A percentile compares a stretch with the other conserved stretches of the same genome.
These are phyloP conservation scores for Termitomyces sp. DNA, from an alignment of 768 basidiomycete species.

Conservation along the genomic window DNA sequence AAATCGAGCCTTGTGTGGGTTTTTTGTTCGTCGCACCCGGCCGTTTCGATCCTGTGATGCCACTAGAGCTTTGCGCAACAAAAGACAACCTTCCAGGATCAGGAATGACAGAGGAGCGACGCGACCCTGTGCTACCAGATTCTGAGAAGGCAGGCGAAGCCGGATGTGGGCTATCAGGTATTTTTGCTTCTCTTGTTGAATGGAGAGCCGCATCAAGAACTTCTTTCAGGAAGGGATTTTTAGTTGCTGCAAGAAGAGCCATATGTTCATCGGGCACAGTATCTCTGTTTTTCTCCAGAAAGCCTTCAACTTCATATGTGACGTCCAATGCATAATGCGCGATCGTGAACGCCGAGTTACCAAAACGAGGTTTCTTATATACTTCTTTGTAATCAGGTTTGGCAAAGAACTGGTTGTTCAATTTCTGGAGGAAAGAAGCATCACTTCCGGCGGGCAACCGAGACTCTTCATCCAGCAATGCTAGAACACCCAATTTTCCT, in stretches of 20 bases:
- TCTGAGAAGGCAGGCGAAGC: conserved; percentile 76
- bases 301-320: conserved; percentile 97
- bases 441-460: conserved; percentile 93
- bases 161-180: conserved; percentile 62
- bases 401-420: conserved; percentile 70
- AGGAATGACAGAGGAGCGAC: conserved; percentile 80
- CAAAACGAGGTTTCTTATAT: conserved; percentile 99
- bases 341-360: conserved; percentile 94
- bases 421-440: conserved; percentile 86
- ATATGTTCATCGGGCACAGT: conserved; percentile 99
- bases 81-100: conserved; percentile 79
- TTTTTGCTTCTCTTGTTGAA: conserved; percentile 63
- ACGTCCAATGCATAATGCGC: conserved; percentile 98
- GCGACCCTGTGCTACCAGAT: conserved; percentile 69
- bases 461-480: conserved; percentile 96
- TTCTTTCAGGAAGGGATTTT: conserved; percentile 91
- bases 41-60: conserved; percentile 41
- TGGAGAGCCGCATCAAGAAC: conserved; percentile 88
- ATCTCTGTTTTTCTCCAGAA: conserved; percentile 98
- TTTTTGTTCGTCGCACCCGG: conserved; percentile 72
- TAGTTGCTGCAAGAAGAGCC: conserved; percentile 76
- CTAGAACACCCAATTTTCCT: conserved; percentile 91
- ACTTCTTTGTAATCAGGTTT: conserved; percentile 84
- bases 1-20: conserved; percentile 97
- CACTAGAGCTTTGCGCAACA: conserved; percentile 41